Evolutionary conservation across 169 alveolate genomes (phyloP), one percentile per base, ranked within the genome.

Genomic region (Eimeria acervulina): DNA sequence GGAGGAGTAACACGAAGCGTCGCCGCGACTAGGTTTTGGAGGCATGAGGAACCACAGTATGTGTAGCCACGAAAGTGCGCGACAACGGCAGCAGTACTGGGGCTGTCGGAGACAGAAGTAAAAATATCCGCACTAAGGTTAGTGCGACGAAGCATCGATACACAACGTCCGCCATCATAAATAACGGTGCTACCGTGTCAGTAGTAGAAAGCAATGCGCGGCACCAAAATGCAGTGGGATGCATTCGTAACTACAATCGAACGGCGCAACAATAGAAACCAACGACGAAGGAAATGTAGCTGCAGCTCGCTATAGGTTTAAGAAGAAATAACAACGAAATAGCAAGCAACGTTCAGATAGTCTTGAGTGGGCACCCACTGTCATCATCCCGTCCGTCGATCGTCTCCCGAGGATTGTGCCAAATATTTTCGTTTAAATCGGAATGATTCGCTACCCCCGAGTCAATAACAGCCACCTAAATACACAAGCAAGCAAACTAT

Each of bases 391-490:
- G 55, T 17, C 95, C 95, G 61, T 91, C 95, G 28, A 26, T 55
- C 13, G 28, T 26, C 63, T 91, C 95, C 26, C 2, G 12, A 21
- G 83, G 83, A 40, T 91, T 91, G 26, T 59, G 38, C 95, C 95
- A 91, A 7, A 76, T 47, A 31, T 91, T 91, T 31, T 68, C 59
- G 19, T 78, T 52, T 33, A 91, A 40, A 15, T 91, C 95, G 42
- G 40, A 66, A 47, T 91, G 95, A 19, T 13, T 10, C 28, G 80
- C 52, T 2, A 91, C 78, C 3, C 95, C 95, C 5, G 95, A 76
- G 74, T 91, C 95, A 10, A 91, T 59, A 3, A 91, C 90, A 1
- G 95, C 95, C 72, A 76, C 95, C 95, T 90, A 89, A 66, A n/a
- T n/a, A 6, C 76, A 66, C 17, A 19, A n/a, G 21, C 5, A 12